Evolutionary conservation across 116 monocot genomes (phyloP).

Genomic region (Trichopus zeylanicus): DNA sequence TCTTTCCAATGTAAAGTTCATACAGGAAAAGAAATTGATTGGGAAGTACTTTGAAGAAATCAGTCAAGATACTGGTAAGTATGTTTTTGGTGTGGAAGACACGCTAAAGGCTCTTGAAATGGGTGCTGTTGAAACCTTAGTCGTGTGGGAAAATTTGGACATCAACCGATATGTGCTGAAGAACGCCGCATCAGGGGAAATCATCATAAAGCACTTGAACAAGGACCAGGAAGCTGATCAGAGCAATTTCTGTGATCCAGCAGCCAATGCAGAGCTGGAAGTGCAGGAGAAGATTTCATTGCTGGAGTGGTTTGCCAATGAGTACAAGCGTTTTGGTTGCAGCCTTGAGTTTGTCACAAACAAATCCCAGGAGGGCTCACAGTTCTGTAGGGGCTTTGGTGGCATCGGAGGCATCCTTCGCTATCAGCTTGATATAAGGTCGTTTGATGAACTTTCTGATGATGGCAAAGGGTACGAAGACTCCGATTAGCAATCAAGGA

Average conservation of each 20-base stretch:
- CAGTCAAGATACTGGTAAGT: conserved; percentile 37
- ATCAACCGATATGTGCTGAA: conserved; percentile 23
- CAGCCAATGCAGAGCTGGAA: conserved; percentile 22
- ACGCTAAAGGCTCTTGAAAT: conserved; percentile 37
- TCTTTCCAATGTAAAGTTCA: conserved; percentile 34
- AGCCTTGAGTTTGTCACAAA: conserved; percentile 33
- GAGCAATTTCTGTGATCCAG: conserved; percentile 18
- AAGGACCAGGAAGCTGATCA: conserved; percentile 26
- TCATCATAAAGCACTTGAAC: conserved; percentile 19
- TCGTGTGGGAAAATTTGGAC: conserved; percentile 38
- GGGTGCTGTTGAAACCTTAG: conserved; percentile 34
- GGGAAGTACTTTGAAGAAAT: conserved; percentile 43
- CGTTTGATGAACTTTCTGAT: conserved; percentile 32
- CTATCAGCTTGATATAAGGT: conserved; percentile 39
- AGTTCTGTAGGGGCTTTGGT: conserved; percentile 40
- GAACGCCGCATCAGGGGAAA: conserved; percentile 21
- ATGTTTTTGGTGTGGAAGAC: conserved; percentile 39
- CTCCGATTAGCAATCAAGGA: conserved; percentile 33
- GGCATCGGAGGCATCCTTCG: conserved; percentile 42
- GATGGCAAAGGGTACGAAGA: conserved; percentile 21
- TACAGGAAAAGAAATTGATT: conserved; percentile 33
- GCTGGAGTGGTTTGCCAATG: conserved; percentile 37
- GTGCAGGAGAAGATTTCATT: conserved; percentile 25
- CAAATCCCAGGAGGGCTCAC: conserved; percentile 41
- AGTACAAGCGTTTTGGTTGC: conserved; percentile 36